A percentile compares a stretch with the other conserved stretches of the same genome.
Conservation (phyloP, 306 rosid species). For the Citrullus amarus region DNA sequence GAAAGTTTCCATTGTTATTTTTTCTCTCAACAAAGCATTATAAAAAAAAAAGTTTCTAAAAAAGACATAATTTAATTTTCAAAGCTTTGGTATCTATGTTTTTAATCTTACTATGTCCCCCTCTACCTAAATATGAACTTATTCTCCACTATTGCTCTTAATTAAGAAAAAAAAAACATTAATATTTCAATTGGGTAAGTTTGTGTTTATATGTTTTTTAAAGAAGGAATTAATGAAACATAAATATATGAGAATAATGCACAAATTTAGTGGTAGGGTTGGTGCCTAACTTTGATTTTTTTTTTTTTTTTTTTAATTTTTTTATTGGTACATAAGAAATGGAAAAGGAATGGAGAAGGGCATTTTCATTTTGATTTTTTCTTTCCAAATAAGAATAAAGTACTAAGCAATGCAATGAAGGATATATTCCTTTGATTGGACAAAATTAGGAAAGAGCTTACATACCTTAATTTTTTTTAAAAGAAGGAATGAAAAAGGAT, state of each 20-base stretch:
- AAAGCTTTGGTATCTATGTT: not conserved
- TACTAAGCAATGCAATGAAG: not conserved
- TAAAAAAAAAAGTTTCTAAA: not conserved
- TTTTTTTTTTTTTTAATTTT: not conserved
- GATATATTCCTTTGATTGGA: constrained; percentile 9
- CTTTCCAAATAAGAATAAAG: not conserved
- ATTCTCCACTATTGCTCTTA: not conserved
- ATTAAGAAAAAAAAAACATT: not conserved
- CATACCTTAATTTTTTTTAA: not conserved
- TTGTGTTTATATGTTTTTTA: not conserved
- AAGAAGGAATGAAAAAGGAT: not conserved
- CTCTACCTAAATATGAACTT: constrained; percentile 3
- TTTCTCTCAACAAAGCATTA: not conserved
- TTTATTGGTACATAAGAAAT: not conserved
- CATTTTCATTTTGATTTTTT: not conserved
- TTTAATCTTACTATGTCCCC: not conserved
- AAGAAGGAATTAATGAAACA: not conserved
- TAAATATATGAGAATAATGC: not conserved
- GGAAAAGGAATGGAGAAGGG: not conserved
- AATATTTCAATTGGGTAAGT: not conserved
- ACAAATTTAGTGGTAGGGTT: not conserved
- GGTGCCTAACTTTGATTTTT: not conserved
- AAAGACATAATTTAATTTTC: not conserved
- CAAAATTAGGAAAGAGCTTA: not conserved
- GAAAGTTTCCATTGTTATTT: not conserved